Base-by-base conservation (phyloP, 2,329 filamentous ascomycete species). In the Fusarium avenaceum region DNA sequence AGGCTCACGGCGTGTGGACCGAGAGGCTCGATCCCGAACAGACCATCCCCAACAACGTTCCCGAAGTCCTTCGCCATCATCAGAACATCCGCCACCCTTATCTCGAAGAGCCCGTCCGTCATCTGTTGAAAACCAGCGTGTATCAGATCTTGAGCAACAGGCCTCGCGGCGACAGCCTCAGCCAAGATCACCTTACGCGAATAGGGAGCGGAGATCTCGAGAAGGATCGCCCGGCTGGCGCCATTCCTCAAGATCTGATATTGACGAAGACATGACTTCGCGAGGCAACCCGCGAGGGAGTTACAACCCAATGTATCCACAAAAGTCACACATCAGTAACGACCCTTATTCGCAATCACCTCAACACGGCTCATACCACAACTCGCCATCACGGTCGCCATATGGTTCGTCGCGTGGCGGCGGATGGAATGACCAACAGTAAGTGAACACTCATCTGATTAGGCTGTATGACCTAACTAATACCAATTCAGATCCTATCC, bases 401-500 rank as follows among this genome's bases (percentile, higher is more conserved):
- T 83, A 81, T 63, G 77, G 78, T 20, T 50, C 70, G 35, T 77
- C 76, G 24, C 80, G 81, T 55, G 77, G 80, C 30, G 77, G 80
- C 28, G 79, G 77, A 20, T 80, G 82, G 79, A 76, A 74, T 40
- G 75, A 76, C 6, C 75, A 75, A 35, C 77, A 81, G 83, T 84
- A 72, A 72, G 83, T 76, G 15, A n/a, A 43, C n/a, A 6, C 17
- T 30, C 15, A 14, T n/a, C 35, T 17, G 8, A 11, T 17, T 5
- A 19, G 30, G 4, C 7, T 6, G 20, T 35, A 9, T 39, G 50
- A 26, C 4, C 7, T n/a, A 19, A 15, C 35, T 72, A 56, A 72
- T 65, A 20, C 35, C 7, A 26, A 20, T 14, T 9, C 19, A 90
- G 87, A 30, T 90, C 90, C 78, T 90, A 89, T 43, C 84, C 86